Evolutionary conservation across 495 filamentous ascomycete genomes (phyloP).

Genomic region (Penicillium silybi): DNA sequence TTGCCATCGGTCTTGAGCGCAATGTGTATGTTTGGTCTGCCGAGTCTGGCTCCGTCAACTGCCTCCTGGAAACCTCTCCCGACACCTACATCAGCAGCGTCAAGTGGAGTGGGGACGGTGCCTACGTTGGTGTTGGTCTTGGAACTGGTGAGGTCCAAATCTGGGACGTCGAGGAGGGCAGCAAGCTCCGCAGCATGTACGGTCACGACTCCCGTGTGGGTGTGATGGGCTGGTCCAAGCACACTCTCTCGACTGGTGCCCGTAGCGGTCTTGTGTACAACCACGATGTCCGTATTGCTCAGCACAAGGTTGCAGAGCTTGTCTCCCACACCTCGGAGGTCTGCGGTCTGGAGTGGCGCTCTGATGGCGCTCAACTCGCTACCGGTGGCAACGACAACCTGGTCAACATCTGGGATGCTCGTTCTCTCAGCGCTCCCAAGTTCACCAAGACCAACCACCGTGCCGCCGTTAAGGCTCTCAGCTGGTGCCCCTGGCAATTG

Average conservation of each 20-base stretch:
- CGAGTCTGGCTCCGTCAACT: constrained; percentile 81
- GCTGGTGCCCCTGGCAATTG: constrained; percentile 98
- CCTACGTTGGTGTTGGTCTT: constrained; percentile 92
- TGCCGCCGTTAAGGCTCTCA: constrained; percentile 94
- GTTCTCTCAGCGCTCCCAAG: constrained; percentile 86
- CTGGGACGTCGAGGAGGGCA: constrained; percentile 95
- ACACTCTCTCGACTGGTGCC: constrained; percentile 90
- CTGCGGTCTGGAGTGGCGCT: constrained; percentile 94
- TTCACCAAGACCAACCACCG: constrained; percentile 99
- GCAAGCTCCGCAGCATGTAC: constrained; percentile 96
- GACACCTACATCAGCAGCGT: constrained; percentile 98
- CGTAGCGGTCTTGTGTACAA: constrained; percentile 96
- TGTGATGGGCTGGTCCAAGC: constrained; percentile 98
- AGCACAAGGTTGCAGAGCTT: constrained; percentile 97
- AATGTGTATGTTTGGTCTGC: constrained; percentile 99
- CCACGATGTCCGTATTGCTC: constrained; percentile 95
- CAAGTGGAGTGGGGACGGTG: constrained; percentile 97
- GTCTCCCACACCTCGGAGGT: constrained; percentile 96
- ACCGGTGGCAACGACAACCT: constrained; percentile 98
- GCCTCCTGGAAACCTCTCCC: constrained; percentile 75
- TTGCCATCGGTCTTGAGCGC: constrained; percentile 94
- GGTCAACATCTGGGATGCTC: constrained; percentile 98
- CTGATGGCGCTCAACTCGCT: constrained; percentile 92
- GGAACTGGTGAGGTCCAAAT: constrained; percentile 97
- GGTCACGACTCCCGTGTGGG: constrained; percentile 95